Conservation (phyloP, 352 stramenopile genomes). For the Phytophthora pseudosyringae region DNA sequence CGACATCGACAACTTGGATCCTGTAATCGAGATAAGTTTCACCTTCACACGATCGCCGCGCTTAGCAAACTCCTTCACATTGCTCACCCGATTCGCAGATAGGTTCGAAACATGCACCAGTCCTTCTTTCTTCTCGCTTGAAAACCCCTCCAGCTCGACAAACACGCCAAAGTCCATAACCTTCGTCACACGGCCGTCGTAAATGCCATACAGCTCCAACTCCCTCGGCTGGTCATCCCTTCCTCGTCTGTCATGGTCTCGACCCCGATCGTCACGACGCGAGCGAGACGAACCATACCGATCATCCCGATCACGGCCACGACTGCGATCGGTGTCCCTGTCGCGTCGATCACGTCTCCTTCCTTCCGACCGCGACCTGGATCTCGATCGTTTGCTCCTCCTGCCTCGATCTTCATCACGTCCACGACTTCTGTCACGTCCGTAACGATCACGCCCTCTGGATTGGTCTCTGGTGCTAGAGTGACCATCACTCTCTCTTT, state of each 20-base stretch:
- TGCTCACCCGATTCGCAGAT: slow-evolving; percentile 83
- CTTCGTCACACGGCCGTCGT: slow-evolving; percentile 93
- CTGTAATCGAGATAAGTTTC: slow-evolving; percentile 95
- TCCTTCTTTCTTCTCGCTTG: slow-evolving; percentile 84
- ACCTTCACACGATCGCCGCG: slow-evolving; percentile 94
- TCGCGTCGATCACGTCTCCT: slow-evolving; percentile 33
- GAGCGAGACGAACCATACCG: slow-evolving; percentile 34
- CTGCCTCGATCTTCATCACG: slow-evolving; percentile 36
- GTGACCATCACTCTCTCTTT: slow-evolving; percentile 24
- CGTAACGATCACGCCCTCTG: slow-evolving; percentile 31
- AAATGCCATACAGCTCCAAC: slow-evolving; percentile 95
- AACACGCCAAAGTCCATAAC: slow-evolving; percentile 98
- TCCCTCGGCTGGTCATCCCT: slow-evolving; percentile 40
- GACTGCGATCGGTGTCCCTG: slow-evolving; percentile 32
- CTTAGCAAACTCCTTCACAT: slow-evolving; percentile 89
- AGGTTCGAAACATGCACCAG: slow-evolving; percentile 97
- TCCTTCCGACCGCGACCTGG: slow-evolving; percentile 41
- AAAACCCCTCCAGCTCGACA: slow-evolving; percentile 90
- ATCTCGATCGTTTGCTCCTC: slow-evolving; percentile 47
- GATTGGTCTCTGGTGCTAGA: slow-evolving; percentile 24
- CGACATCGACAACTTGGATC: slow-evolving; percentile 92
- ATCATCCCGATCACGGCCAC: slow-evolving; percentile 34
- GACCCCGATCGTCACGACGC: slow-evolving; percentile 39
- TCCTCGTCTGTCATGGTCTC: slow-evolving; percentile 31
- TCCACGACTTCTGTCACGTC: slow-evolving; percentile 33